These are phyloP conservation scores for Cyclotella cryptica DNA, from an alignment of 108 stramenopile species.

Conservation along the genomic window DNA sequence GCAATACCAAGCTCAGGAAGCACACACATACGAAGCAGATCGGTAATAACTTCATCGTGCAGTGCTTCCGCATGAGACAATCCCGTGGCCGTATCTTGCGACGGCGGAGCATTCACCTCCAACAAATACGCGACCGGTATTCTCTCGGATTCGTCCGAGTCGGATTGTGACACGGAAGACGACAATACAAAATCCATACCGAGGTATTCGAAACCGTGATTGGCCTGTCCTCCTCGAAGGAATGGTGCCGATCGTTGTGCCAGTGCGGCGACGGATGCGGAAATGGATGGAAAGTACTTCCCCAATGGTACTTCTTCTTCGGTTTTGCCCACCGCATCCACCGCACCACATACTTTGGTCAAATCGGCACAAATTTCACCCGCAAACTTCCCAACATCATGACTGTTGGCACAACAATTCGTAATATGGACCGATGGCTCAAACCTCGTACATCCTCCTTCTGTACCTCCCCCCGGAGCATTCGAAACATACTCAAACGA, in stretches of 20 bases:
- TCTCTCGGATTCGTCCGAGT: neutral
- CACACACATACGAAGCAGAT: conserved; percentile 78
- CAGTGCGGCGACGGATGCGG: conserved; percentile 61
- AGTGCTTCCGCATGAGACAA: conserved; percentile 77
- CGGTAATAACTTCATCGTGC: conserved; percentile 81
- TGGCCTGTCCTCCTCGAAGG: conserved; percentile 73
- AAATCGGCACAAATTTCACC: conserved; percentile 89
- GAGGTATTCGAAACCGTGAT: conserved; percentile 88
- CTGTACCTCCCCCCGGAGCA: neutral
- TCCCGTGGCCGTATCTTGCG: conserved; percentile 89
- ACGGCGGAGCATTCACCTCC: conserved; percentile 90
- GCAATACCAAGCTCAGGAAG: conserved; percentile 52
- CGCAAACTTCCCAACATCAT: conserved; percentile 73
- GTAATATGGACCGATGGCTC: conserved; percentile 77
- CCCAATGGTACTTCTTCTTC: conserved; percentile 53
- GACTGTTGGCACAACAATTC: conserved; percentile 89
- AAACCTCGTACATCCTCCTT: conserved; percentile 31
- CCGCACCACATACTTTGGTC: neutral
- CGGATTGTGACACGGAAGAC: conserved; percentile 40
- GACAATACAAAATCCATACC: conserved; percentile 87
- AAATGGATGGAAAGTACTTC: conserved; percentile 73
- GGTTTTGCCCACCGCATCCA: neutral
- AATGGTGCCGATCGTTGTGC: conserved; percentile 57
- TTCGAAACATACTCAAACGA: conserved; percentile 42
- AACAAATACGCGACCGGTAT: conserved; percentile 74